Evolutionary conservation across 2,329 filamentous ascomycete genomes (phyloP), one percentile per base, ranked within the genome.

Genomic region (Diaporthe sp.): DNA sequence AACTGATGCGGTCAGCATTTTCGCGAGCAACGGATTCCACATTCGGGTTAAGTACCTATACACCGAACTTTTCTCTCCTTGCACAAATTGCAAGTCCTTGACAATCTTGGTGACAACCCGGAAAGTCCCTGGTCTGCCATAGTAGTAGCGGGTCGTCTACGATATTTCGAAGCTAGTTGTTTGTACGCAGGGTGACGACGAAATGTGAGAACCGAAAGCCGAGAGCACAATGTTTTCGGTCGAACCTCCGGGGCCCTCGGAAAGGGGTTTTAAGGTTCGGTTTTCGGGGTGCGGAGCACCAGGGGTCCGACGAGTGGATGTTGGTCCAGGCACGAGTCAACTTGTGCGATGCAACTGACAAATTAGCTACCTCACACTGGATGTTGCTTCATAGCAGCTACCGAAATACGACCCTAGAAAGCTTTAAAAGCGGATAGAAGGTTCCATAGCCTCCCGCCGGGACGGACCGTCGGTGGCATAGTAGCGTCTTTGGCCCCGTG

Each of bases 41-140:
- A 4, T 7, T 34, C 9, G 17, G 28, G 20, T 6, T n/a, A 20
- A 28, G 9, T 34, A 65, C 61, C 42, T 49, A 49, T 65, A 4
- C 61, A 65, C 9, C 61, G 39, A 22, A 65, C 61, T n/a, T 65
- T 65, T 49, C 61, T 65, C 25, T 65, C 61, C 42, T 65, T 65
- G 61, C 61, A 65, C 42, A 65, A 7, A 34, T 65, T 65, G 9
- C 61, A 65, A 7, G 61, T 65, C 10, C 20, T 65, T 20, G 61
- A 65, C 20, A 65, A 20, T n/a, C 61, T 49, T 13, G 42, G 39
- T 15, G 61, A 65, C 17, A 49, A 42, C 17, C 17, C 42, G 2
- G 28, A 8, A 22, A 15, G 25, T 13, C 8, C 42, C 5, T 65
- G 42, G 1, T 65, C 25, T 13, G 42, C 28, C 61, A 65, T 65